A percentile compares a stretch with the other conserved stretches of the same genome.
phyloP scores from a whole-genome alignment of 768 basidiomycete genomes.

The Lentinula detonsa region DNA sequence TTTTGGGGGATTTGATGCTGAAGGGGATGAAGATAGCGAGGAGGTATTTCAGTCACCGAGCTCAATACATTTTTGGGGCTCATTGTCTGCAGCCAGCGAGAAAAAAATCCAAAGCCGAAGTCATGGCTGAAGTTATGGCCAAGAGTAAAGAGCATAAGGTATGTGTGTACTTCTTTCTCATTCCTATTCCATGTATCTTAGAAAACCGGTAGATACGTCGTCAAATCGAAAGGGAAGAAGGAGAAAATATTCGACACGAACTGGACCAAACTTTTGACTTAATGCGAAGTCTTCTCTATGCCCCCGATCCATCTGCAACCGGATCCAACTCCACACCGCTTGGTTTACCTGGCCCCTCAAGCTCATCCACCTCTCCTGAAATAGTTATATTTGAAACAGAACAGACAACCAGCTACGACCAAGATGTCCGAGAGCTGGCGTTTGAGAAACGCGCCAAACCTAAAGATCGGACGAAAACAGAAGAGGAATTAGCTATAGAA shows the following conservation, averaged over 20 bases:
- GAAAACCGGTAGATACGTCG: constrained; percentile 53
- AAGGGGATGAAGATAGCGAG: constrained; percentile 48
- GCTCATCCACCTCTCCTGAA: constrained; percentile 33
- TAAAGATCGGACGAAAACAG: constrained; percentile 93
- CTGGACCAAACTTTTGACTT: constrained; percentile 86
- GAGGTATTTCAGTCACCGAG: constrained; percentile 23
- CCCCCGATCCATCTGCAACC: constrained; percentile 14
- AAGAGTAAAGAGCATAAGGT: constrained; percentile 98
- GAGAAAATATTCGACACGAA: constrained; percentile 78
- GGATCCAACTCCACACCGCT: background rate
- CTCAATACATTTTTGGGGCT: background rate
- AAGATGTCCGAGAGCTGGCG: constrained; percentile 84
- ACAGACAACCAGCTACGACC: constrained; percentile 75
- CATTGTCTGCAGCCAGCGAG: constrained; percentile 51
- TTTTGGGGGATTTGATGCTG: constrained; percentile 84
- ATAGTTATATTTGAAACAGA: constrained; percentile 19
- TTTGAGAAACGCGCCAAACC: constrained; percentile 93
- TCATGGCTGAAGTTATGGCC: constrained; percentile 96
- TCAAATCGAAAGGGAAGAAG: constrained; percentile 85
- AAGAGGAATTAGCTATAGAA: constrained; percentile 87
- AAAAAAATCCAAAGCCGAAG: constrained; percentile 91
- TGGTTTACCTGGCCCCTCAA: constrained; percentile 17
- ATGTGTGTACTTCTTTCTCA: constrained; percentile 14
- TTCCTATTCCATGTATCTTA: background rate
- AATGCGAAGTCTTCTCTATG: constrained; percentile 69